These are phyloP conservation scores for Talaromyces stipitatus DNA, from an alignment of 495 filamentous ascomycete species.

Conservation along the genomic window DNA sequence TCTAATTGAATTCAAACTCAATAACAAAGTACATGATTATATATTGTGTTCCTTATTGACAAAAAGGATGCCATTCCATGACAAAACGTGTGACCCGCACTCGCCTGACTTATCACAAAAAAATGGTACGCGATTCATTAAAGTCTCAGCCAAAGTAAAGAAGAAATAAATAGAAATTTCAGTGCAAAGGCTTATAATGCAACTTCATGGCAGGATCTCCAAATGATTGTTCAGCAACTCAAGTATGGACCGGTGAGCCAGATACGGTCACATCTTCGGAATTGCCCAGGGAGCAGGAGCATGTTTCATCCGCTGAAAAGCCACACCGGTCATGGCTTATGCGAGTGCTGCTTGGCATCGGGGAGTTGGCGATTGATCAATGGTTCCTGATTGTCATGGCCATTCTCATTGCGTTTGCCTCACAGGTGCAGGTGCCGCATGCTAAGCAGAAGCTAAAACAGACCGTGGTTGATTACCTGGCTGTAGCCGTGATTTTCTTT, in stretches of 20 bases:
- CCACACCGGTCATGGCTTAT: background rate
- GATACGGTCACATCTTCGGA: background rate
- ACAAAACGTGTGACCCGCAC: background rate
- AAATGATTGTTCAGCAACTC: background rate
- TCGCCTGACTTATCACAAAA: background rate
- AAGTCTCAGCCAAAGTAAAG: too few species aligned
- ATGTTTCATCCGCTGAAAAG: background rate
- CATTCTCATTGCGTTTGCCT: conserved; percentile 23
- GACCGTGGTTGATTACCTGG: conserved; percentile 26
- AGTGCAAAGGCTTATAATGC: background rate
- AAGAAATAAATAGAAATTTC: background rate
- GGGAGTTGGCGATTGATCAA: background rate
- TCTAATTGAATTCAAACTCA: background rate
- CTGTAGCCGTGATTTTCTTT: conserved; percentile 32
- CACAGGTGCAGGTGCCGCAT: conserved; percentile 29
- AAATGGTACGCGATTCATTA: background rate
- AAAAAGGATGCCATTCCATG: background rate
- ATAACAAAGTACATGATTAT: background rate
- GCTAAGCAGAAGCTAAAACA: conserved; percentile 24
- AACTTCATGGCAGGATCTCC: background rate
- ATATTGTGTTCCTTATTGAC: background rate
- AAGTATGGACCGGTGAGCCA: background rate
- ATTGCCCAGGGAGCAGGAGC: background rate
- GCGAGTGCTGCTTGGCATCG: background rate
- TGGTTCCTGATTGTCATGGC: conserved; percentile 1